Evolutionary conservation across 2,329 filamentous ascomycete genomes (phyloP), one percentile per base, ranked within the genome.

Genomic region (Fusarium sterilihyphosum): DNA sequence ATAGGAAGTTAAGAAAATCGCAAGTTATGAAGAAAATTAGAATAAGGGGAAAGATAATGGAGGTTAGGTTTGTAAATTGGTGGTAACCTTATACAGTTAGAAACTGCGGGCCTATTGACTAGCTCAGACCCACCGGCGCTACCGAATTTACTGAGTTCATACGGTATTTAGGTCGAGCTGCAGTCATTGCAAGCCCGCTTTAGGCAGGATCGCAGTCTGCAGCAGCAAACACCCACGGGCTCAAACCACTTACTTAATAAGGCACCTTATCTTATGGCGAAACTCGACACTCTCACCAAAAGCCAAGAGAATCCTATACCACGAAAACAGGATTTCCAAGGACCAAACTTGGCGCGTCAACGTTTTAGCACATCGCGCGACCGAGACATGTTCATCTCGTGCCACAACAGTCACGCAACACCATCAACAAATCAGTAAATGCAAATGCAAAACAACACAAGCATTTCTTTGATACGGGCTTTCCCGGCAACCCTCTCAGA

Each of bases 401-500:
- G 46, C 61, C 44, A 61, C 59, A 57, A 29, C 26, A 38, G 61
- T 70, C 59, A 65, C 64, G 53, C 63, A 71, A 67, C 59, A 47
- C 40, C 18, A 60, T 63, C 62, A 60, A 65, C 63, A 62, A 53
- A 57, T 56, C 47, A 62, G 50, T 33, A 29, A 64, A 49, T 31
- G n/a, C 14, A n/a, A 38, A 35, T 17, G 7, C 16, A 17, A 35
- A 35, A 35, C 33, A 35, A 35, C 33, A 24, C 43, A 54, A 37
- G 24, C 4, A 44, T 24, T 35, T 14, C 10, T 33, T 40, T 17
- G 44, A 60, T 53, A 54, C 68, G 56, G 70, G 54, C 53, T 47
- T 72, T 72, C 59, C 66, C 61, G 59, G 54, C 37, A 53, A 65
- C 33, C 62, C 58, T 72, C 31, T 47, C 44, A 53, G 61, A 70